Conservation (phyloP, 2,329 filamentous ascomycete genomes). For the Neofusicoccum laricinum region DNA sequence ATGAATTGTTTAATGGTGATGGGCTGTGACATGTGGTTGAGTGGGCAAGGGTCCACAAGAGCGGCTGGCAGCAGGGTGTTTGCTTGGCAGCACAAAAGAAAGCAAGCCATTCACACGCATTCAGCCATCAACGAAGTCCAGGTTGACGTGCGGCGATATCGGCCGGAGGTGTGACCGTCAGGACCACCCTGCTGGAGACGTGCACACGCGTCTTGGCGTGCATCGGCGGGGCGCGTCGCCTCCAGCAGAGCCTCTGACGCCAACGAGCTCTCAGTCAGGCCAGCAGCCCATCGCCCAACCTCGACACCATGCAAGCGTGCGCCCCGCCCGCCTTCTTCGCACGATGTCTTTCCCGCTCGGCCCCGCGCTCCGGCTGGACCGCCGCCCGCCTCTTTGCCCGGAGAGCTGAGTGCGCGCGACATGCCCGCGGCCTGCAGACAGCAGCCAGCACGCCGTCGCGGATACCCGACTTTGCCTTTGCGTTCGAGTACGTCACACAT, state of each 20-base stretch:
- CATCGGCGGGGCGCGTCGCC: neutral
- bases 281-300: neutral
- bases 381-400: neutral
- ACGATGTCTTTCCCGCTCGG: neutral
- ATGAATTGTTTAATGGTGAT: neutral
- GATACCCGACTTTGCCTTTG: constrained; percentile 51
- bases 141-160: neutral
- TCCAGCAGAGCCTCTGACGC: neutral
- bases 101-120: neutral
- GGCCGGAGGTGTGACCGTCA: neutral
- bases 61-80: neutral
- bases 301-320: constrained; percentile 2
- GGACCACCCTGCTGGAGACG: neutral
- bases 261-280: neutral
- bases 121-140: neutral
- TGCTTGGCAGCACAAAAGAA: neutral
- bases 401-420: neutral
- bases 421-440: neutral
- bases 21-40: neutral
- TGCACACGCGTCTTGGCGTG: constrained; percentile 5
- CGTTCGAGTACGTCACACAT: constrained; percentile 50
- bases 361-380: neutral
- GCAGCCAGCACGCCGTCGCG: neutral
- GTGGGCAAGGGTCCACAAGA: neutral
- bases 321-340: neutral